phyloP scores from a whole-genome alignment of 768 basidiomycete species.

The Mycena alexandri region DNA sequence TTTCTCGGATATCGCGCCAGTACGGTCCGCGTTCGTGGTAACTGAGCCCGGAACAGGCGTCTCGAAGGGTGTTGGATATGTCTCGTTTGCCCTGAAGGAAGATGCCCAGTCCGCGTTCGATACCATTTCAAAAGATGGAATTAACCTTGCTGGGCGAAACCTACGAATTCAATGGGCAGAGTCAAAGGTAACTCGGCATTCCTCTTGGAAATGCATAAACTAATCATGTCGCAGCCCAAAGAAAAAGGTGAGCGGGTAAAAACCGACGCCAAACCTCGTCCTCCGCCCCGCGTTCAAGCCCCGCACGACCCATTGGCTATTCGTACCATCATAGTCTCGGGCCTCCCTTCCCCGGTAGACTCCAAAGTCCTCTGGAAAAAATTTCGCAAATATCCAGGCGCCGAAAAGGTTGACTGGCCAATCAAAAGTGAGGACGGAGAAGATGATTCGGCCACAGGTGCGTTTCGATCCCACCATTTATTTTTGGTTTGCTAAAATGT shows the following conservation, averaged over 20 bases:
- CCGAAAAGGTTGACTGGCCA: constrained; percentile 83
- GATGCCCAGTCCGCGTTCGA: constrained; percentile 86
- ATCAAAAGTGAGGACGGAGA: constrained; percentile 60
- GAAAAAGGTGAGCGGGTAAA: constrained; percentile 53
- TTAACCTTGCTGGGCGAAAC: constrained; percentile 75
- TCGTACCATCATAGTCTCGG: constrained; percentile 83
- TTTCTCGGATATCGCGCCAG: constrained; percentile 96
- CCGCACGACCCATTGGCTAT: constrained; percentile 85
- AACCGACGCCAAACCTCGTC: constrained; percentile 54
- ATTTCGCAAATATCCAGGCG: constrained; percentile 82
- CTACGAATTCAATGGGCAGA: constrained; percentile 87
- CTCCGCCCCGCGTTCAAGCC: constrained; percentile 49
- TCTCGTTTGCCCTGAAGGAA: constrained; percentile 89
- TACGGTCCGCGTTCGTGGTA: constrained; percentile 94
- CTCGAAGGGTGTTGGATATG: constrained; percentile 97
- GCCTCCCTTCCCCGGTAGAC: constrained; percentile 73
- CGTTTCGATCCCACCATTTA: constrained; percentile 31
- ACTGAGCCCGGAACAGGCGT: constrained; percentile 77
- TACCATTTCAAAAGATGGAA: constrained; percentile 72
- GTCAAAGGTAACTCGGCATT: constrained; percentile 66
- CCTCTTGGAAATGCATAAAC: constrained; percentile 9
- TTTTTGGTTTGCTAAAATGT: neutral
- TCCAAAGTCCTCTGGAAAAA: constrained; percentile 87
- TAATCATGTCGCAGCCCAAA: constrained; percentile 54
- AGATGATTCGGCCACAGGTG: constrained; percentile 65